Base-by-base conservation (phyloP, 106 monocot genomes). In the Apostasia shenzhenica region DNA sequence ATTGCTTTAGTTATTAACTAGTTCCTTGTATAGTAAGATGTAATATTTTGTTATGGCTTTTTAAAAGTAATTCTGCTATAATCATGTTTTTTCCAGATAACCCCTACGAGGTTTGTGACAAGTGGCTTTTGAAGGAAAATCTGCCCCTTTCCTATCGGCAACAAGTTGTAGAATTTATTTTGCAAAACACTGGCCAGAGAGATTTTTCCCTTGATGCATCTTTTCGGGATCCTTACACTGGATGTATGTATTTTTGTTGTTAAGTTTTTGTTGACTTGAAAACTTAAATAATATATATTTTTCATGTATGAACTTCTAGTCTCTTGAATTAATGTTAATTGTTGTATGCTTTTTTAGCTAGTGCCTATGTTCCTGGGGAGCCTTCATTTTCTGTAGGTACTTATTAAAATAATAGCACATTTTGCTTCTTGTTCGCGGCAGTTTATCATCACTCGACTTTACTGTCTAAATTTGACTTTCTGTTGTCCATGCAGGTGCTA, bases 51-150 rank as follows among this genome's bases (percentile, higher is more conserved):
- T 26, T 26, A 26, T 26, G 26, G 26, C 26, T 26, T 26, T 26
- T 26, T 26, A 26, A 26, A 26, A 26, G 26, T 26, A 26, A 26
- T 26, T 26, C 26, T 26, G 26, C 26, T 26, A 26, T 26, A 26
- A 26, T 26, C 62, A 44, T 3, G 43, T 2, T 5, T 65, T 80
- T 72, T 74, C 9, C 68, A 99, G 97, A 99, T 81, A 90, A 99
- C 62, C 97, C 97, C 40, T 99, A 92, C 53, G 73, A 61, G 2
- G 75, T 78, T 50, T 92, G 92, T 45, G 97, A 99, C 50, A 92
- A 87, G 70, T 99, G 97, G 97, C 92, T 99, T 79, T 70, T 99
- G 40, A 85, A 92, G 41, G 97, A 99, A 69, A 83, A 87, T 68
- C 65, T 99, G 14, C 97, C 97, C 4, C 69, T 99, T 67, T 79